phyloP scores from a whole-genome alignment of 2,329 filamentous ascomycete species.

The Ophiocordyceps australis region DNA sequence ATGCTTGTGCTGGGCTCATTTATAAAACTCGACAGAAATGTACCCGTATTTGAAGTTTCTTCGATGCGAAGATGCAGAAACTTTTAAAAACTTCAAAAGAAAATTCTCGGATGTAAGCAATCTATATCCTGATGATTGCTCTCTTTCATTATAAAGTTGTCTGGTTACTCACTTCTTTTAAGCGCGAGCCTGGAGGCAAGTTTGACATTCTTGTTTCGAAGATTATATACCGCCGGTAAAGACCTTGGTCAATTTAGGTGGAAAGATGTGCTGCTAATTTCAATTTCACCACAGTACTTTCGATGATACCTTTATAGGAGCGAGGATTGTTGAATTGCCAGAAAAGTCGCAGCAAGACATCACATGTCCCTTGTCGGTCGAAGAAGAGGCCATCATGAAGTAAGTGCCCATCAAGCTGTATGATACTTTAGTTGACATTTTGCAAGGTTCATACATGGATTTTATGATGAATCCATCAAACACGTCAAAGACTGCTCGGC shows the following conservation, averaged over 20 bases:
- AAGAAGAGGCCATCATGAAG: slow-evolving; percentile 10
- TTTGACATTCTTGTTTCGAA: slow-evolving; percentile 6
- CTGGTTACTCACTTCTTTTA: too few relatives aligned
- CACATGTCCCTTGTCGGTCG: slow-evolving; percentile 7
- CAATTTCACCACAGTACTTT: slow-evolving; percentile 5
- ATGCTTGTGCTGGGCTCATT: slow-evolving; percentile 2
- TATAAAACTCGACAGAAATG: slow-evolving; percentile 10
- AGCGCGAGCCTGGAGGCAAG: slow-evolving; percentile 3
- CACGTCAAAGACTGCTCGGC: too few relatives aligned
- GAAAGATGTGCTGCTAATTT: slow-evolving; percentile 1
- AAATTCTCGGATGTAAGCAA: too few relatives aligned
- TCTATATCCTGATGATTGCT: too few relatives aligned
- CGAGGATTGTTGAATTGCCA: slow-evolving; percentile 9
- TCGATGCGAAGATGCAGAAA: slow-evolving; percentile 2
- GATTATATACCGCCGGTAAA: slow-evolving; percentile 12
- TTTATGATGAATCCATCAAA: not conserved
- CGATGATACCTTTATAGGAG: slow-evolving; percentile 10
- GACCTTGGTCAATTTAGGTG: not conserved
- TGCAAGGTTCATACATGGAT: not conserved
- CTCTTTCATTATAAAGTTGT: too few relatives aligned
- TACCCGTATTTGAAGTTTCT: slow-evolving; percentile 16
- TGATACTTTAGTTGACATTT: not conserved
- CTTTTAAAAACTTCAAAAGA: not conserved
- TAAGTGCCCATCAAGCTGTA: slow-evolving; percentile 3
- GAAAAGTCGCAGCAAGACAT: slow-evolving; percentile 4